These are phyloP conservation scores for Thelonectria olida DNA, from an alignment of 2,329 filamentous ascomycete species.

Conservation along the genomic window DNA sequence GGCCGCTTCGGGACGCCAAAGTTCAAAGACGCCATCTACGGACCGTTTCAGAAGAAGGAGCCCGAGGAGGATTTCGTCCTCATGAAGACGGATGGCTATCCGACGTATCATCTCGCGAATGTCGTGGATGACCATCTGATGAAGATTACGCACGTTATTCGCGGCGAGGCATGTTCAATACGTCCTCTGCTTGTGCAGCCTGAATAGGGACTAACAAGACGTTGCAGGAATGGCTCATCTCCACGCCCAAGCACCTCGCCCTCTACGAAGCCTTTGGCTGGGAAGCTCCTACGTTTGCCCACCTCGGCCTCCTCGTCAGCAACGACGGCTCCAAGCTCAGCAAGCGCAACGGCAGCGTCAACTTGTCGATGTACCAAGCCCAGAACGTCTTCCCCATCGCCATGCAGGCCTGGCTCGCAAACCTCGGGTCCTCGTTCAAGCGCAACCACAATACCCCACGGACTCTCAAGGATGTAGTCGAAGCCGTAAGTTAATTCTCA, in stretches of 20 bases:
- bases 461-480: constrained; percentile 73
- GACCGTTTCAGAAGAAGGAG: constrained; percentile 65
- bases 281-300: constrained; percentile 78
- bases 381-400: constrained; percentile 58
- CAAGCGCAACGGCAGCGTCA: constrained; percentile 74
- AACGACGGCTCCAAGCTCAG: constrained; percentile 79
- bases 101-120: constrained; percentile 97
- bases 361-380: constrained; percentile 61
- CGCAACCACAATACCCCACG: constrained; percentile 39
- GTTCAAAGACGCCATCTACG: constrained; percentile 84
- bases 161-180: constrained; percentile 74
- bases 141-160: constrained; percentile 94
- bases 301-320: constrained; percentile 79
- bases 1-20: constrained; percentile 62
- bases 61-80: constrained; percentile 84
- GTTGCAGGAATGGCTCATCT: constrained; percentile 88
- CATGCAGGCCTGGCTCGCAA: constrained; percentile 81
- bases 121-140: constrained; percentile 96
- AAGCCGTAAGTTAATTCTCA: constrained; percentile 62
- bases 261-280: constrained; percentile 83
- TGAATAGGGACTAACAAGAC: not conserved
- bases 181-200: too few relatives aligned
- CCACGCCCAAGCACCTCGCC: constrained; percentile 78
- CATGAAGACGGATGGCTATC: constrained; percentile 89
- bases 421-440: constrained; percentile 62